Evolutionary conservation across 441 rosid species (phyloP).

Genomic region (Populus hybrid): DNA sequence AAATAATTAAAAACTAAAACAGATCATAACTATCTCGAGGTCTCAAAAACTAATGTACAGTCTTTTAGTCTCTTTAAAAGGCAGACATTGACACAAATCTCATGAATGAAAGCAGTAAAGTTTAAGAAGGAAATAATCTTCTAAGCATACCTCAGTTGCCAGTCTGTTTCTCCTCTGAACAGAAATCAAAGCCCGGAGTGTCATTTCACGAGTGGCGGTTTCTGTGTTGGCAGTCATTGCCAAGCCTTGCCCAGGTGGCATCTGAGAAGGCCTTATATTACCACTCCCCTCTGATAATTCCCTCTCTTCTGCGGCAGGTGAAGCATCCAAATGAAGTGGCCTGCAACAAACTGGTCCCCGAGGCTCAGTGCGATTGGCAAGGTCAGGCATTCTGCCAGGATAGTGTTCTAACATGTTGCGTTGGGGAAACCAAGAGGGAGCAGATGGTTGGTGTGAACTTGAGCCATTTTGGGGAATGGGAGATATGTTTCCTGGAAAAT

Average conservation of each 20-base stretch:
- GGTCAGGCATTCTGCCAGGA: neutral
- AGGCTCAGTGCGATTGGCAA: neutral
- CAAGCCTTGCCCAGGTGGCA: constrained; percentile 11
- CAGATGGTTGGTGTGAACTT: neutral
- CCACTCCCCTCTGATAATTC: constrained; percentile 6
- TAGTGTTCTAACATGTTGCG: constrained; percentile 1
- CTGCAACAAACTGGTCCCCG: neutral
- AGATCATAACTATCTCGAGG: too few species aligned
- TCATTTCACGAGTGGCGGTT: neutral
- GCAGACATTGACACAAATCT: too few species aligned
- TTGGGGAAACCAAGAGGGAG: constrained; percentile 3
- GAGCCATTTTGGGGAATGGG: constrained; percentile 11
- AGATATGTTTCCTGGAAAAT: constrained; percentile 5
- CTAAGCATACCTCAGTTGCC: constrained; percentile 19
- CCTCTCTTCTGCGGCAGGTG: constrained; percentile 4
- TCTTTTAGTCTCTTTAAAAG: too few species aligned
- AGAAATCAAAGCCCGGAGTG: neutral
- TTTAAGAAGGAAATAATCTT: neutral
- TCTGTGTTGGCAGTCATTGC: constrained; percentile 12
- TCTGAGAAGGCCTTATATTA: constrained; percentile 9
- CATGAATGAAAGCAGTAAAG: neutral
- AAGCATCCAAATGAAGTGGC: neutral
- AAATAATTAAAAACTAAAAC: too few species aligned
- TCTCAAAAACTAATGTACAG: too few species aligned
- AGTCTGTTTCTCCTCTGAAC: constrained; percentile 17